Base-by-base conservation (phyloP, 345 rosid genomes). In the Limnanthes douglasii region DNA sequence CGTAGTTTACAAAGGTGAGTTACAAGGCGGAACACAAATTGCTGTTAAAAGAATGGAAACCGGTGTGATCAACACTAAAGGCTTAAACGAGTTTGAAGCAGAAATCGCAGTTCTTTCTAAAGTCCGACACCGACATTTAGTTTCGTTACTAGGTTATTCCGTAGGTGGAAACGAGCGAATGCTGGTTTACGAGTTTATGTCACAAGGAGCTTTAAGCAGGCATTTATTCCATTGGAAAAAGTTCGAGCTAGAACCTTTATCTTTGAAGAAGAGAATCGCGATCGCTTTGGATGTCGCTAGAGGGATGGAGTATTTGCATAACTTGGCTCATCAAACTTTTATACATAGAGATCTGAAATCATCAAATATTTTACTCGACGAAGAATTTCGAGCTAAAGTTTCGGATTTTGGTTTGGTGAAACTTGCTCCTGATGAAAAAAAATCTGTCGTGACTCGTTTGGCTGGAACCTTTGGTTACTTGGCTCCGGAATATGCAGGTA, bases 401-500 rank as follows among this genome's bases (percentile, higher is more conserved):
- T 71, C 84, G 2, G 92, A 78, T 47, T 78, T 78, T n/a, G 92
- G 92, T 18, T 54, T 78, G 50, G 92, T 78, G 27, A 74, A 71
- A 61, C 80, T 78, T 37, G 92, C 92, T 30, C 92, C 92, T 15
- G 66, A 78, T 28, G 75, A 84, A 5, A 69, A 71, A 43, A 62
- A 64, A 43, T 74, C 92, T 11, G 55, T 78, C 6, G 75, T 46
- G 18, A 78, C 92, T 7, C 61, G 75, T 59, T 78, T 78, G 44
- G 92, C 84, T 5, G 92, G 92, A 18, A 78, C 84, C 29, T 78
- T 78, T 39, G 92, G 92, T 31, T 78, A 78, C 61, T 57, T 78
- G 39, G 92, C 92, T n/a, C 92, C 92, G 13, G 92, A 78, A 43
- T 78, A 78, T 61, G 92, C 92, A n/a, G 84, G 92, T 74, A 59